phyloP scores from a whole-genome alignment of 2,329 filamentous ascomycete genomes.

The Colletotrichum camelliae region DNA sequence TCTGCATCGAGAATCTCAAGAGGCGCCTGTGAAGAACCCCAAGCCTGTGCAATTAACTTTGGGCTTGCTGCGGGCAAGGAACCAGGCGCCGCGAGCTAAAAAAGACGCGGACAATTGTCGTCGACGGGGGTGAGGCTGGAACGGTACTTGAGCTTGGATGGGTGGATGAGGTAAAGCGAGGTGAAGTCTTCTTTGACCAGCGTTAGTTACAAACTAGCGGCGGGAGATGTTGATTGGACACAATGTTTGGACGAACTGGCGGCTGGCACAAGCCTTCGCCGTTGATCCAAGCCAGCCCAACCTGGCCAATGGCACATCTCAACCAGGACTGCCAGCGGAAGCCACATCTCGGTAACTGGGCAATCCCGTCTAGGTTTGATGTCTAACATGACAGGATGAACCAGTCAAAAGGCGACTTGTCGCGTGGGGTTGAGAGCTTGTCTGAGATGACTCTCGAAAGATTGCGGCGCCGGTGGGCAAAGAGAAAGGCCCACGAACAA shows the following conservation, averaged over 20 bases:
- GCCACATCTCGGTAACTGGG: slow-evolving; percentile 4
- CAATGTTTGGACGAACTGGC: slow-evolving; percentile 12
- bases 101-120: slow-evolving; percentile 15
- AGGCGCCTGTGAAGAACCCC: slow-evolving; percentile 8
- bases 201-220: background rate
- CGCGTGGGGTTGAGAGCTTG: slow-evolving; percentile 5
- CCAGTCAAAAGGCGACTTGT: background rate
- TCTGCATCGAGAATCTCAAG: slow-evolving; percentile 17
- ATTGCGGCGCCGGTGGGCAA: background rate
- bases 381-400: background rate
- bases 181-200: background rate
- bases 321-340: background rate
- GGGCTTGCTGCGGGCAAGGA: slow-evolving; percentile 17
- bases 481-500: background rate
- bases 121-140: slow-evolving; percentile 17
- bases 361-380: background rate
- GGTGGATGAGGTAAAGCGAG: background rate
- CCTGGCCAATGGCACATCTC: background rate
- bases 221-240: background rate
- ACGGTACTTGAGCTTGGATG: slow-evolving; percentile 13
- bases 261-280: background rate
- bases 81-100: slow-evolving; percentile 18
- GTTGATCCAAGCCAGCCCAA: background rate
- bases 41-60: slow-evolving; percentile 18
- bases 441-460: slow-evolving; percentile 1